Base-by-base conservation (phyloP, 1,139 yeast genomes). In the Yamadazyma atlantica region DNA sequence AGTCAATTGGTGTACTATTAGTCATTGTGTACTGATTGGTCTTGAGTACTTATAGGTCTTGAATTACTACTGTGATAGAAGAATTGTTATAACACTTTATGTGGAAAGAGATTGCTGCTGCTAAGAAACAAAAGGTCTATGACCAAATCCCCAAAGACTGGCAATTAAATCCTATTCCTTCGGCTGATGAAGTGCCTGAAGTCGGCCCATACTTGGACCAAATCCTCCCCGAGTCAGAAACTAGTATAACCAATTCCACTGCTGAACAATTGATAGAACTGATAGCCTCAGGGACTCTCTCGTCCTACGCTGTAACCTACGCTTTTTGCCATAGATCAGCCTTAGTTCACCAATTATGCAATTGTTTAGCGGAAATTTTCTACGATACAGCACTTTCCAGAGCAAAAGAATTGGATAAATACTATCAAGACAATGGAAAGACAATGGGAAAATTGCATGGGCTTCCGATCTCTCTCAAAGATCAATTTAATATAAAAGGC, bases 291-390 rank as follows among this genome's bases (percentile, higher is more conserved):
- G 53, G 52, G 2, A 24, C 40, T 23, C 26, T 38, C 6, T 39
- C 38, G 2, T 39, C 52, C 5, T 28, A 36, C n/a, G 42, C 39
- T 2, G 51, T 48, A 0, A 29, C 42, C 1, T 22, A 36, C 14
- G 54, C 53, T 1, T 51, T 37, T 29, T 42, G 49, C 34, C 48
- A 44, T 29, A 45, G 78, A 36, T 71, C 77, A 2, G 63, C 69
- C 3, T 40, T 73, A 5, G 68, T 71, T 1, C 75, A 72, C 37
- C 78, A 73, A 40, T 50, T 73, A 42, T 57, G 64, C 31, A 54
- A 62, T 48, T 63, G 69, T 40, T 54, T 58, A 12, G 37, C 53
- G 15, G 71, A 67, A 35, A 58, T 69, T 11, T 59, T 62, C 41
- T 57, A 60, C 37, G 65, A 60, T 13, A 59, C 54, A 31, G 68